Percentiles rank a stretch among this genome's conserved stretches.
These are phyloP conservation scores for Trametes cinnabarina DNA, from an alignment of 768 basidiomycete genomes.

Conservation along the genomic window DNA sequence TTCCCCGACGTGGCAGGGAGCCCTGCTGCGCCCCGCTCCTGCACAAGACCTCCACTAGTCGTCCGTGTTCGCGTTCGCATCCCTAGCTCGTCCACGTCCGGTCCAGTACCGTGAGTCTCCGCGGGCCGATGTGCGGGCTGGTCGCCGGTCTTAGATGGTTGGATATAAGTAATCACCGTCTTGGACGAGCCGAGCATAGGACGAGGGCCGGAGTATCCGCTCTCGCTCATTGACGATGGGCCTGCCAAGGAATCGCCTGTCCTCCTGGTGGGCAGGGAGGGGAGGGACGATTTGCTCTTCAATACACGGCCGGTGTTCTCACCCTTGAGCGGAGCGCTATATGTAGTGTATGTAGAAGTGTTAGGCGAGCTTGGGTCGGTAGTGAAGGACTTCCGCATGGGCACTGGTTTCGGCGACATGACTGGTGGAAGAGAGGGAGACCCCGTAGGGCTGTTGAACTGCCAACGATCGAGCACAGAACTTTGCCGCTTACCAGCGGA, in stretches of 20 bases:
- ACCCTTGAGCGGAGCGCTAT: slow-evolving; percentile 25
- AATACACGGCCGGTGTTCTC: slow-evolving; percentile 36
- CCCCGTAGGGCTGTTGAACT: slow-evolving; percentile 34
- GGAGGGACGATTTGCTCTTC: slow-evolving; percentile 44
- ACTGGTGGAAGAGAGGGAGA: slow-evolving; percentile 39
- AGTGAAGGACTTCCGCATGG: slow-evolving; percentile 41
- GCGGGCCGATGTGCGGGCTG: slow-evolving; percentile 29
- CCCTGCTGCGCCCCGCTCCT: slow-evolving; percentile 13
- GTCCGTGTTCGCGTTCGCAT: slow-evolving; percentile 29
- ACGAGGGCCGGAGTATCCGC: slow-evolving; percentile 17
- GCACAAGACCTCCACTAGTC: slow-evolving; percentile 25
- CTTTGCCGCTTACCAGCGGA: slow-evolving; percentile 29
- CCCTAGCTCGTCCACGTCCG: slow-evolving; percentile 41
- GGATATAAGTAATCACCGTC: slow-evolving; percentile 69
- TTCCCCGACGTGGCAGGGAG: slow-evolving; percentile 51
- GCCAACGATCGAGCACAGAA: slow-evolving; percentile 76
- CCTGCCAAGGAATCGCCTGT: slow-evolving; percentile 23
- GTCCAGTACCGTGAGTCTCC: slow-evolving; percentile 11
- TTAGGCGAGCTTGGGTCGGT: slow-evolving; percentile 28
- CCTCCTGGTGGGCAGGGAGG: slow-evolving; percentile 32
- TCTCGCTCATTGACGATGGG: slow-evolving; percentile 21
- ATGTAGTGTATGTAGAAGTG: slow-evolving; percentile 16
- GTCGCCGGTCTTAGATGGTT: slow-evolving; percentile 48
- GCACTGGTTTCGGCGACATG: slow-evolving; percentile 38
- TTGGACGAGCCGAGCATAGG: slow-evolving; percentile 63